These are phyloP conservation scores for Acanthamoeba healyi DNA, from an alignment of 208 protist genomes.

Conservation along the genomic window DNA sequence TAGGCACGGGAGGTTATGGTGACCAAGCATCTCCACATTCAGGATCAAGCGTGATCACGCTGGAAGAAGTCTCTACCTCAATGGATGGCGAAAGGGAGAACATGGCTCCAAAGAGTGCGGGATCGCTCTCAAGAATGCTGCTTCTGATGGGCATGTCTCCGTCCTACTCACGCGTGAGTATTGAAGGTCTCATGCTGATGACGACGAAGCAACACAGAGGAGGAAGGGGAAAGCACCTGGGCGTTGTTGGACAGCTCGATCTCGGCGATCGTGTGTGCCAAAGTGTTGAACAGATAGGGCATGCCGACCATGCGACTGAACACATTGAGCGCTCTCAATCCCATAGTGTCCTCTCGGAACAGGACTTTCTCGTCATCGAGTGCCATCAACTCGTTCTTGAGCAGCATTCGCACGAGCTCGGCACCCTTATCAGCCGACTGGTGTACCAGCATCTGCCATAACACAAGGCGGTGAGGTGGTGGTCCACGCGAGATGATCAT, in stretches of 20 bases:
- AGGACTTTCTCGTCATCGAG: constrained; percentile 31
- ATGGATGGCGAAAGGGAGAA: background rate
- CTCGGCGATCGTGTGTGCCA: constrained; percentile 25
- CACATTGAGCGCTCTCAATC: background rate
- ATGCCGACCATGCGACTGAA: constrained; percentile 37
- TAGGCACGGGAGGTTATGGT: too few species aligned
- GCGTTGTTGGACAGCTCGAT: constrained; percentile 36
- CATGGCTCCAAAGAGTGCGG: background rate
- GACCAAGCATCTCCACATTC: too few species aligned
- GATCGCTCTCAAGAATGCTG: constrained; percentile 48
- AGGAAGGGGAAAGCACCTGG: too few species aligned
- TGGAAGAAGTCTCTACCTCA: background rate
- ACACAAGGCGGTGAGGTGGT: too few species aligned
- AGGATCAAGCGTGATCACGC: too few species aligned
- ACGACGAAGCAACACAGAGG: too few species aligned
- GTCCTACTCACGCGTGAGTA: too few species aligned
- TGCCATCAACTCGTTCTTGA: constrained; percentile 41
- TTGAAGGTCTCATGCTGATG: too few species aligned
- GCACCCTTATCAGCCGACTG: constrained; percentile 11
- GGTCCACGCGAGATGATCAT: too few species aligned
- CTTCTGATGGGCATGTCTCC: background rate
- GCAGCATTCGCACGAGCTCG: background rate
- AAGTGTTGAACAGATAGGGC: constrained; percentile 55
- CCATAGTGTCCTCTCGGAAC: constrained; percentile 22
- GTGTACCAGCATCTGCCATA: constrained; percentile 33